Conservation (phyloP, 2,329 filamentous ascomycete genomes). For the Botrytis fabae region DNA sequence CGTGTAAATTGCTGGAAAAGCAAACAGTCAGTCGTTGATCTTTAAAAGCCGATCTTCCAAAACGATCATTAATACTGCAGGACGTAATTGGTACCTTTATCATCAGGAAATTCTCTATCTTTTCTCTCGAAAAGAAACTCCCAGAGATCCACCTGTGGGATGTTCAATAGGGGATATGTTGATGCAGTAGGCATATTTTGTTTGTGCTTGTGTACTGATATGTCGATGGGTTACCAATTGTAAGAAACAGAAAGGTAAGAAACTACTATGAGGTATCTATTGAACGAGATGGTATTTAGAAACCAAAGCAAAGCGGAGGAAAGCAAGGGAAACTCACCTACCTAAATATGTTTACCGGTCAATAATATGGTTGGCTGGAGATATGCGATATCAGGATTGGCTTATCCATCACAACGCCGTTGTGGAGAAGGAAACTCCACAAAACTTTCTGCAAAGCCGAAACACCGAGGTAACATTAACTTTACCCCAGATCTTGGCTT, state of each 20-base stretch:
- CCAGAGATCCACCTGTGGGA: slow-evolving; percentile 79
- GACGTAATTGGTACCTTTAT: slow-evolving; percentile 60
- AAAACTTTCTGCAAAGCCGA: slow-evolving; percentile 5
- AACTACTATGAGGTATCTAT: neutral
- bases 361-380: slow-evolving; percentile 2
- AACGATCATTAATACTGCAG: slow-evolving; percentile 46
- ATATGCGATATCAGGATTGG: neutral
- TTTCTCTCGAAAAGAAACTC: slow-evolving; percentile 72
- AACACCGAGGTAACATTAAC: slow-evolving; percentile 11
- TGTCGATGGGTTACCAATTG: neutral
- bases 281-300: neutral
- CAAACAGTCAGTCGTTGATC: neutral
- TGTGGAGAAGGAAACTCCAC: neutral
- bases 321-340: neutral
- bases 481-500: slow-evolving; percentile 6
- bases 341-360: neutral
- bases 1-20: slow-evolving; percentile 67
- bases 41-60: neutral
- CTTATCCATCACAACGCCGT: neutral
- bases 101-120: slow-evolving; percentile 64
- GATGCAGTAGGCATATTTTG: slow-evolving; percentile 37
- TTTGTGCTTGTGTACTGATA: neutral
- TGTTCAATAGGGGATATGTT: slow-evolving; percentile 49
- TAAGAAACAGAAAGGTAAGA: neutral
- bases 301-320: neutral